Conservation (phyloP, 2,329 filamentous ascomycete genomes). For the Dryadomyces quercivorus region DNA sequence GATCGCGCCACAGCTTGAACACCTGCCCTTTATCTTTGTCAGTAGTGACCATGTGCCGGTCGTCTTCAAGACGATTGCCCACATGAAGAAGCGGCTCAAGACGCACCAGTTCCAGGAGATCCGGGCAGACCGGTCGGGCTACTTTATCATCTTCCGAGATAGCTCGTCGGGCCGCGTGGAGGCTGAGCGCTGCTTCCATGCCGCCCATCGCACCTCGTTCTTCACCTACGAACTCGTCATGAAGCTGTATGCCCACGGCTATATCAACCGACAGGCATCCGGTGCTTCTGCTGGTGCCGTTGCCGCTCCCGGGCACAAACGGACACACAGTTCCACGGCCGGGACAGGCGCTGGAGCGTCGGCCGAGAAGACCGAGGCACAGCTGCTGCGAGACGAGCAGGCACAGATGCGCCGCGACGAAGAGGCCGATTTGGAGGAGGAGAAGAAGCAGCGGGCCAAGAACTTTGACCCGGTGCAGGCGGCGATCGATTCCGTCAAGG, state of each 20-base stretch:
- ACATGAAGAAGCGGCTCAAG: conserved; percentile 83
- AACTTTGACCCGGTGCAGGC: conserved; percentile 85
- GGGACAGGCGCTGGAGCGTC: conserved; percentile 21
- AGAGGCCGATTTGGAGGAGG: conserved; percentile 73
- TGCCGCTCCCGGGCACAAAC: not conserved
- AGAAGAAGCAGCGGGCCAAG: conserved; percentile 76
- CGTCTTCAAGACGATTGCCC: conserved; percentile 70
- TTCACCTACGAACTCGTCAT: conserved; percentile 91
- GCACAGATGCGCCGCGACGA: conserved; percentile 58
- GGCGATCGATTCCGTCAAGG: conserved; percentile 64
- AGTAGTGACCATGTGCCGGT: conserved; percentile 79
- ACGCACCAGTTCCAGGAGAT: conserved; percentile 72
- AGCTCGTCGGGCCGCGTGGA: conserved; percentile 65
- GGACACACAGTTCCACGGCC: conserved; percentile 14
- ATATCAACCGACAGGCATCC: not conserved
- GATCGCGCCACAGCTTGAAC: conserved; percentile 57
- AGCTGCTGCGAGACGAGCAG: conserved; percentile 43
- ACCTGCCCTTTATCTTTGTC: conserved; percentile 83
- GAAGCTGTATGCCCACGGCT: conserved; percentile 50
- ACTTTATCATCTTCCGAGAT: conserved; percentile 84
- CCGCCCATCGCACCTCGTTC: conserved; percentile 68
- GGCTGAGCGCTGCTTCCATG: conserved; percentile 65
- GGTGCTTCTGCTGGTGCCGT: not conserved
- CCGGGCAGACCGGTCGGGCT: conserved; percentile 72
- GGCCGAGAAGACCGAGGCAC: conserved; percentile 28